These are phyloP conservation scores for Russula sp. DNA, from an alignment of 768 basidiomycete species.

Conservation along the genomic window DNA sequence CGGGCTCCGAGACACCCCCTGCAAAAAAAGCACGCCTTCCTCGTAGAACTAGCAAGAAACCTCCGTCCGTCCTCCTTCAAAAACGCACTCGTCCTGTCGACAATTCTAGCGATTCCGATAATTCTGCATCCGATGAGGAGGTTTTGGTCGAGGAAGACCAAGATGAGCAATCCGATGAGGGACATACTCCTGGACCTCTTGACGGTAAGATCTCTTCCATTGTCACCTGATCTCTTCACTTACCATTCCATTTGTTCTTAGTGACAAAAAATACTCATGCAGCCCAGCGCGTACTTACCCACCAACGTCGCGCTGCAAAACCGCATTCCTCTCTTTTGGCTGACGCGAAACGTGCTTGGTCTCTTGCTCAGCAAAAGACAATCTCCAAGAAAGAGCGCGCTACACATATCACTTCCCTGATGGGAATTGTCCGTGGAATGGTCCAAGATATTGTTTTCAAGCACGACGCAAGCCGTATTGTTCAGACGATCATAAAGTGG, in stretches of 20 bases:
- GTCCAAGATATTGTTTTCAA: conserved; percentile 85
- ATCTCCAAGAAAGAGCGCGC: conserved; percentile 65
- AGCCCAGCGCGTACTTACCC: conserved; percentile 57
- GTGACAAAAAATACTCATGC: conserved; percentile 66
- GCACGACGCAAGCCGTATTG: conserved; percentile 86
- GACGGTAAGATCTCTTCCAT: not conserved
- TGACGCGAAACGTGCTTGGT: conserved; percentile 75
- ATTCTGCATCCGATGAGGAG: conserved; percentile 1
- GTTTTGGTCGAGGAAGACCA: conserved; percentile 24
- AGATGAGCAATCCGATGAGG: conserved; percentile 26
- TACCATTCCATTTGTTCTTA: conserved; percentile 25
- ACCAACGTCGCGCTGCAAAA: conserved; percentile 70
- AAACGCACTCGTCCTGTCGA: not conserved
- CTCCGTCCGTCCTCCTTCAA: not conserved
- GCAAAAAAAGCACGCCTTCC: conserved; percentile 6
- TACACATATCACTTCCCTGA: conserved; percentile 66
- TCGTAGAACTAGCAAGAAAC: not conserved
- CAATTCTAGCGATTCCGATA: not conserved
- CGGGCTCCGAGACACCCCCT: not conserved
- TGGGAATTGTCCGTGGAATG: conserved; percentile 70
- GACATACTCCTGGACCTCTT: not conserved
- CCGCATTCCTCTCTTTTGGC: conserved; percentile 65
- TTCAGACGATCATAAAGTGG: conserved; percentile 76
- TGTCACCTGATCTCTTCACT: not conserved
- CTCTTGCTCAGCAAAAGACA: conserved; percentile 65